phyloP scores from a whole-genome alignment of 1,284 basidiomycete genomes.

The Microbotryomycetes sp. region DNA sequence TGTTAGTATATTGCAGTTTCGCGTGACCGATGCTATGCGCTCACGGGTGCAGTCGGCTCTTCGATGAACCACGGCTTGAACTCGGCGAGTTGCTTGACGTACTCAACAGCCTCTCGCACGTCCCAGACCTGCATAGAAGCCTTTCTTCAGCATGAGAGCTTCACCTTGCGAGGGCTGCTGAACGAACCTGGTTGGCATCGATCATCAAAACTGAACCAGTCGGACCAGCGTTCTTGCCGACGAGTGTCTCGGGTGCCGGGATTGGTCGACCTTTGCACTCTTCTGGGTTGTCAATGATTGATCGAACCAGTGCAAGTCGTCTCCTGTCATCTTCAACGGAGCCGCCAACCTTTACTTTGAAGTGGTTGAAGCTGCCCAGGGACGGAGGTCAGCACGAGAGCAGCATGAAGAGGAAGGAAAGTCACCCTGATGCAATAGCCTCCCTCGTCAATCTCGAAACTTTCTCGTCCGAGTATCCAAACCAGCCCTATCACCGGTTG shows the following conservation, averaged over 20 bases:
- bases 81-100: slow-evolving; percentile 68
- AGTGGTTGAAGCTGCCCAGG: slow-evolving; percentile 68
- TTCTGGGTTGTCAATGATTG: slow-evolving; percentile 85
- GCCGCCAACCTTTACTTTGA: slow-evolving; percentile 88
- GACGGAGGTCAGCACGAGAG: not conserved
- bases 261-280: slow-evolving; percentile 24
- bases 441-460: slow-evolving; percentile 71
- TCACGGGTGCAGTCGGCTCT: slow-evolving; percentile 74
- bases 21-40: not conserved
- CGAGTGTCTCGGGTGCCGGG: slow-evolving; percentile 39
- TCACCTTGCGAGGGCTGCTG: too few relatives aligned
- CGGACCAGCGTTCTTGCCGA: slow-evolving; percentile 87
- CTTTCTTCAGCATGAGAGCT: too few relatives aligned
- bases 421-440: slow-evolving; percentile 61
- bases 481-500: slow-evolving; percentile 41
- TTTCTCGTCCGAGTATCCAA: slow-evolving; percentile 77
- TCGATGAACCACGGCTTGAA: slow-evolving; percentile 98
- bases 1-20: not conserved
- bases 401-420: not conserved
- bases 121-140: slow-evolving; percentile 65
- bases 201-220: slow-evolving; percentile 93
- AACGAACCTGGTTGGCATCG: slow-evolving; percentile 70
- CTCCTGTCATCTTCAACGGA: slow-evolving; percentile 73
- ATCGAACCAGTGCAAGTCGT: slow-evolving; percentile 77
- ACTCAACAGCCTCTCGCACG: slow-evolving; percentile 83